phyloP scores from a whole-genome alignment of 306 rosid species.

The Cicer bijugum region DNA sequence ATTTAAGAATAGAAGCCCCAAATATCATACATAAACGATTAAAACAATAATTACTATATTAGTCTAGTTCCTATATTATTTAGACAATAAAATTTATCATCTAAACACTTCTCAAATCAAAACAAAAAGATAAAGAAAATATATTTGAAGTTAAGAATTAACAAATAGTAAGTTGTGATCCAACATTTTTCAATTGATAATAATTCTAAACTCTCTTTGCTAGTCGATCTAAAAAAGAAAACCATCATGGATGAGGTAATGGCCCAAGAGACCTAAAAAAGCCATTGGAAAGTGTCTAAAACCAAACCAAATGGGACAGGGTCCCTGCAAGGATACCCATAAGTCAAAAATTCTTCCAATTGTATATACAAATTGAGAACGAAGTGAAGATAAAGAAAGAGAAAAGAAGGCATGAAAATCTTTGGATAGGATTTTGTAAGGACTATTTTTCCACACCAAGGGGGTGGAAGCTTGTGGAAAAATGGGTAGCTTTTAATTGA shows the following conservation, averaged over 20 bases:
- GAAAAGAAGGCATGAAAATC: conserved; percentile 40
- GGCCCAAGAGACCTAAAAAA: conserved; percentile 32
- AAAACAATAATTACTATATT: too few relatives aligned
- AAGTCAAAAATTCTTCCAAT: conserved; percentile 44
- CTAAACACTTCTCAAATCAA: too few relatives aligned
- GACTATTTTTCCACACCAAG: conserved; percentile 39
- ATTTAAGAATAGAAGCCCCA: too few relatives aligned
- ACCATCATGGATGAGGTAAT: conserved; percentile 14
- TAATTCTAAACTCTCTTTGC: background rate
- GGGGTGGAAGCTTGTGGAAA: conserved; percentile 30
- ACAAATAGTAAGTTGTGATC: too few relatives aligned
- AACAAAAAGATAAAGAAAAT: too few relatives aligned
- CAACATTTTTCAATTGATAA: too few relatives aligned
- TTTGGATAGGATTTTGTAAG: conserved; percentile 48
- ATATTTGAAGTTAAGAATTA: too few relatives aligned
- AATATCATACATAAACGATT: too few relatives aligned
- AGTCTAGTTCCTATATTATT: too few relatives aligned
- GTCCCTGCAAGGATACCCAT: conserved; percentile 34
- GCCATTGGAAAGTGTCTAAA: conserved; percentile 25
- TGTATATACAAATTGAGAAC: conserved; percentile 14
- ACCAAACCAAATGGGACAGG: conserved; percentile 38
- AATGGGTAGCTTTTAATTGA: conserved; percentile 40
- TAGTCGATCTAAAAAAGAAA: background rate
- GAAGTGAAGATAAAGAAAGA: conserved; percentile 31
- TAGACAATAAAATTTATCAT: too few relatives aligned